Percentiles rank a stretch among this genome's conserved stretches.
Conservation (phyloP, 768 basidiomycete species). For the Agrocybe praecox region DNA sequence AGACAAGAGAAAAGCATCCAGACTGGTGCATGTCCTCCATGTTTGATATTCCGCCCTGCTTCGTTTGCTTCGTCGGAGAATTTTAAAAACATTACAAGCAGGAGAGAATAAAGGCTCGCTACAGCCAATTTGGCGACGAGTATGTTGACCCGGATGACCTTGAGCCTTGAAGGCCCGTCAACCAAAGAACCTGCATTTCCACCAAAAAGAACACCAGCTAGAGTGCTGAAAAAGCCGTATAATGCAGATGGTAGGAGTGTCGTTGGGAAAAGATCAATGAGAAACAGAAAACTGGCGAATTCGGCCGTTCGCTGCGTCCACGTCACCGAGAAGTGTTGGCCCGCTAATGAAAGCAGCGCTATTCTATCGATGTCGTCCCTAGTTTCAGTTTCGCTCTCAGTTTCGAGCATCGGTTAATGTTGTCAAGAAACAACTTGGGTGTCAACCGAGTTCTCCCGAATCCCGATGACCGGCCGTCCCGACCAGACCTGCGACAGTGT, state of each 20-base stretch:
- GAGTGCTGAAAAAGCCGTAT: constrained; percentile 42
- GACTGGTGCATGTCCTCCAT: constrained; percentile 16
- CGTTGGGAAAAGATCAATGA: constrained; percentile 40
- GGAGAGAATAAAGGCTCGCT: constrained; percentile 31
- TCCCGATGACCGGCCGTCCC: no score
- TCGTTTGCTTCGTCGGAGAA: constrained; percentile 4
- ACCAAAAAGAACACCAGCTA: constrained; percentile 39
- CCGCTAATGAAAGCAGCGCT: constrained; percentile 13
- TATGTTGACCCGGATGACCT: constrained; percentile 40
- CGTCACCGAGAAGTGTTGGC: constrained; percentile 16
- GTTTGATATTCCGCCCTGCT: constrained; percentile 8
- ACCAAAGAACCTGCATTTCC: constrained; percentile 43
- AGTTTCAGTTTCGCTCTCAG: no score
- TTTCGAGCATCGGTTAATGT: no score
- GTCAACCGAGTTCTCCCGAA: no score
- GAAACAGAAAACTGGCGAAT: constrained; percentile 44
- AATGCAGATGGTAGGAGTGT: constrained; percentile 51
- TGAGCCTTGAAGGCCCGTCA: constrained; percentile 37
- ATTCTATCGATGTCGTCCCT: background rate
- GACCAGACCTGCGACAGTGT: no score
- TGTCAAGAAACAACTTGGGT: no score
- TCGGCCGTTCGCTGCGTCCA: constrained; percentile 40
- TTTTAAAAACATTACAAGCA: constrained; percentile 25
- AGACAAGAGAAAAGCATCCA: constrained; percentile 35
- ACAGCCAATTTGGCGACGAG: constrained; percentile 40